These are phyloP conservation scores for Scleroderma citrinum DNA, from an alignment of 768 basidiomycete species.

Conservation along the genomic window DNA sequence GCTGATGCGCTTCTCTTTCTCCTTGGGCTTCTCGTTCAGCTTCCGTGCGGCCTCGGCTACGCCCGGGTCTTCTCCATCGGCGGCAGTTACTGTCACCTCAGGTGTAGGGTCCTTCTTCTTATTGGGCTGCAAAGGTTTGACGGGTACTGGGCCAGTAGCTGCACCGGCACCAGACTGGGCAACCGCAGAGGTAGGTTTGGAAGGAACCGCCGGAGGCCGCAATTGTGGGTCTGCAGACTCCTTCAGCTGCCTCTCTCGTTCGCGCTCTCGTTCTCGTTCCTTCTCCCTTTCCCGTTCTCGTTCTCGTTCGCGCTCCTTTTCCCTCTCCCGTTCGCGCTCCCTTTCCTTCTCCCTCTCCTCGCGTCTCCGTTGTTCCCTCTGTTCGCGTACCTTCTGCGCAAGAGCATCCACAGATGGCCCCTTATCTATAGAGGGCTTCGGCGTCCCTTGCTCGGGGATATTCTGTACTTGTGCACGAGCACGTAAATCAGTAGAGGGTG, in stretches of 20 bases:
- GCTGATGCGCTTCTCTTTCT: slow-evolving; percentile 81
- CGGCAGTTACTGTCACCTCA: slow-evolving; percentile 47
- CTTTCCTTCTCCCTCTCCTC: slow-evolving; percentile 37
- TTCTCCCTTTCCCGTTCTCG: slow-evolving; percentile 31
- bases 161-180: slow-evolving; percentile 43
- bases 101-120: slow-evolving; percentile 51
- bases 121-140: slow-evolving; percentile 69
- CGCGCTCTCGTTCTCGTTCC: slow-evolving; percentile 29
- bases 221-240: slow-evolving; percentile 28
- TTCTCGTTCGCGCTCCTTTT: slow-evolving; percentile 29
- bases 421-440: slow-evolving; percentile 28
- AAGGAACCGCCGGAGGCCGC: slow-evolving; percentile 39
- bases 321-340: slow-evolving; percentile 29
- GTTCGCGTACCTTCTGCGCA: slow-evolving; percentile 33
- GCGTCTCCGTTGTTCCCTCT: slow-evolving; percentile 19
- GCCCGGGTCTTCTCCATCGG: slow-evolving; percentile 38
- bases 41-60: slow-evolving; percentile 69
- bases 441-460: slow-evolving; percentile 30
- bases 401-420: slow-evolving; percentile 37
- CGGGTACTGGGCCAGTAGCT: slow-evolving; percentile 49
- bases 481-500: slow-evolving; percentile 61
- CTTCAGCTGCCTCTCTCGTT: slow-evolving; percentile 20
- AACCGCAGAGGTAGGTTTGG: slow-evolving; percentile 39
- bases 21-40: slow-evolving; percentile 47
- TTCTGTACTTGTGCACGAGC: slow-evolving; percentile 58